Evolutionary conservation across 257 asterid genomes (phyloP).

Genomic region (Solanum bukasovii): DNA sequence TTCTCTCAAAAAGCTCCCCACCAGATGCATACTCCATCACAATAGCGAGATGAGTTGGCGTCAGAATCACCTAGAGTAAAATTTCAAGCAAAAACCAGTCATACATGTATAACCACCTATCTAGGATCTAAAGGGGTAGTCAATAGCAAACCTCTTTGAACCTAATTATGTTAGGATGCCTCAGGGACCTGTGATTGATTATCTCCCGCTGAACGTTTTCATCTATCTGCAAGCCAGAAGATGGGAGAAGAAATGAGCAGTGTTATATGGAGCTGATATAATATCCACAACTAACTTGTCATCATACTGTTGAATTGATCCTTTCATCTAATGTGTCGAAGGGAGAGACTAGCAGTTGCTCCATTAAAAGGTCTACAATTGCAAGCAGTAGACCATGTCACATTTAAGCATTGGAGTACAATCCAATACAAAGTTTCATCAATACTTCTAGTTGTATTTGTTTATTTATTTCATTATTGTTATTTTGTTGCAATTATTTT

Average conservation of each 20-base stretch:
- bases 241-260: background rate
- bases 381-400: background rate
- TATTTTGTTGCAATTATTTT: background rate
- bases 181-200: conserved; percentile 76
- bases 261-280: background rate
- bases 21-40: conserved; percentile 97
- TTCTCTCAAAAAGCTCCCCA: conserved; percentile 84
- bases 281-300: background rate
- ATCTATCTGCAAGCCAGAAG: conserved; percentile 54
- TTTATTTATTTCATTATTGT: background rate
- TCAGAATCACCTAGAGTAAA: conserved; percentile 55
- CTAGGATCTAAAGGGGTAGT: background rate
- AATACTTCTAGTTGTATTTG: background rate
- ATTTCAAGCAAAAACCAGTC: background rate
- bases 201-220: conserved; percentile 86
- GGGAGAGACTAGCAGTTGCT: background rate
- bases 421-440: background rate
- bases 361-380: background rate
- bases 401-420: background rate
- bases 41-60: conserved; percentile 88
- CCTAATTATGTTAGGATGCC: conserved; percentile 82
- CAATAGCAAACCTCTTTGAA: conserved; percentile 57
- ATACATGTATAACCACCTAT: background rate
- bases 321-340: background rate
- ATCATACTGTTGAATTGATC: background rate